Percentiles rank a stretch among this genome's conserved stretches.
Conservation (phyloP, 169 alveolate genomes). For the Eimeria sp. region DNA sequence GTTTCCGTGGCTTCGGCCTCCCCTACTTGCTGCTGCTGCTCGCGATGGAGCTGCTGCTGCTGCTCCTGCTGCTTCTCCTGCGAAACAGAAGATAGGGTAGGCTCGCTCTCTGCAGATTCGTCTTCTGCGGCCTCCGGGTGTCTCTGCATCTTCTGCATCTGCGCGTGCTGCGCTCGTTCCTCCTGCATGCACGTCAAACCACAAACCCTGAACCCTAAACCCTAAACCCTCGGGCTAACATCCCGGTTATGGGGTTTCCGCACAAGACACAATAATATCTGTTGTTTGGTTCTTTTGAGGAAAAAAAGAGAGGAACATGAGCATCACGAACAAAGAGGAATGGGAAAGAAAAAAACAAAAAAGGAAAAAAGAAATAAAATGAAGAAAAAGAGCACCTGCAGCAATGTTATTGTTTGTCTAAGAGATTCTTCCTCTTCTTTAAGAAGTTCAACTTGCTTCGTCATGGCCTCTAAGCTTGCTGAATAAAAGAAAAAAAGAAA, state of each 20-base stretch:
- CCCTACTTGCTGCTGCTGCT: not conserved
- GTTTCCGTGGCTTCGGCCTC: not conserved
- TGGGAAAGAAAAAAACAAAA: not conserved
- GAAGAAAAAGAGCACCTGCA: not conserved
- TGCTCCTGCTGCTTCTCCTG: constrained; percentile 19
- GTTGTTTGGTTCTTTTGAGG: not conserved
- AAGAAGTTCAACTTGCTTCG: constrained; percentile 71
- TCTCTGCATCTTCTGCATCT: constrained; percentile 41
- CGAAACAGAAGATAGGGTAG: not conserved
- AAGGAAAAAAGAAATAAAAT: not conserved
- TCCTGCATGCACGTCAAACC: constrained; percentile 51
- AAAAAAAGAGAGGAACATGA: no score
- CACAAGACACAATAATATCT: not conserved
- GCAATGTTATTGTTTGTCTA: constrained; percentile 2
- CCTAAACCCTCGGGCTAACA: not conserved
- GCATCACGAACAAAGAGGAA: no score
- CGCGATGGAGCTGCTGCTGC: not conserved
- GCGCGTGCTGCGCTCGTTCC: constrained; percentile 67
- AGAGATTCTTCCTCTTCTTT: constrained; percentile 71
- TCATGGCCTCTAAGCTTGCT: constrained; percentile 77
- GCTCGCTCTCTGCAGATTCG: not conserved
- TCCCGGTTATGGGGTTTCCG: no score
- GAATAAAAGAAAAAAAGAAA: not conserved
- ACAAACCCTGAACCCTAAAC: not conserved
- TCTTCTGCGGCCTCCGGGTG: not conserved